A percentile compares a stretch with the other conserved stretches of the same genome.
Conservation (phyloP, 2,329 filamentous ascomycete genomes). For the Aspergillus ibericus region DNA sequence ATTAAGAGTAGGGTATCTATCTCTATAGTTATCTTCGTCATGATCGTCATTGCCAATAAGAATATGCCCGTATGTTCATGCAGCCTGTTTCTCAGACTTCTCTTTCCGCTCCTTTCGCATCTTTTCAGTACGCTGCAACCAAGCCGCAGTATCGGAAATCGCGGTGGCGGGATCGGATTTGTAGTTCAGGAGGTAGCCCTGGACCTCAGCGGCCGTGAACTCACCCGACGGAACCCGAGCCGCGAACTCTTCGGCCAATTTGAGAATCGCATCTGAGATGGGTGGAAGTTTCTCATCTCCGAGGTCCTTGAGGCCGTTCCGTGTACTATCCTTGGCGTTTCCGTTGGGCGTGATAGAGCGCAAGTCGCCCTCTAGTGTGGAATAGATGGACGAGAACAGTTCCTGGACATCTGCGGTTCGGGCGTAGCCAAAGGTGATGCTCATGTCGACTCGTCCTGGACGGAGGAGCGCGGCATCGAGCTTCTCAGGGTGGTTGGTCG, state of each 20-base stretch:
- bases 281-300: neutral
- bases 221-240: conserved; percentile 32
- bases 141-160: conserved; percentile 30
- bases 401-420: conserved; percentile 37
- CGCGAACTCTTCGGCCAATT: conserved; percentile 34
- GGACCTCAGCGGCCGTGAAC: conserved; percentile 44
- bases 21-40: neutral
- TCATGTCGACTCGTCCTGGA: conserved; percentile 67
- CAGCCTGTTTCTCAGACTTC: neutral
- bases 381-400: conserved; percentile 43
- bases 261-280: conserved; percentile 17
- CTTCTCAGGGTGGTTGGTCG: conserved; percentile 65
- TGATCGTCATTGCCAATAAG: neutral
- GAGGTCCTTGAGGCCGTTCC: neutral
- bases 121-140: conserved; percentile 34
- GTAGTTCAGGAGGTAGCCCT: conserved; percentile 41
- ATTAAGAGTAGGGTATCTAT: conserved; percentile 5
- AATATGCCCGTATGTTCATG: neutral
- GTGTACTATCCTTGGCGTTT: neutral
- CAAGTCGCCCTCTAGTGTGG: conserved; percentile 31
- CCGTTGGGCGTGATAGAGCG: conserved; percentile 7
- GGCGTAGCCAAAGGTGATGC: conserved; percentile 56
- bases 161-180: conserved; percentile 35
- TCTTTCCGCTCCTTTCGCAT: conserved; percentile 14
- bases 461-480: conserved; percentile 65